phyloP scores from a whole-genome alignment of 2,329 filamentous ascomycete genomes.

The Fusarium armeniacum region DNA sequence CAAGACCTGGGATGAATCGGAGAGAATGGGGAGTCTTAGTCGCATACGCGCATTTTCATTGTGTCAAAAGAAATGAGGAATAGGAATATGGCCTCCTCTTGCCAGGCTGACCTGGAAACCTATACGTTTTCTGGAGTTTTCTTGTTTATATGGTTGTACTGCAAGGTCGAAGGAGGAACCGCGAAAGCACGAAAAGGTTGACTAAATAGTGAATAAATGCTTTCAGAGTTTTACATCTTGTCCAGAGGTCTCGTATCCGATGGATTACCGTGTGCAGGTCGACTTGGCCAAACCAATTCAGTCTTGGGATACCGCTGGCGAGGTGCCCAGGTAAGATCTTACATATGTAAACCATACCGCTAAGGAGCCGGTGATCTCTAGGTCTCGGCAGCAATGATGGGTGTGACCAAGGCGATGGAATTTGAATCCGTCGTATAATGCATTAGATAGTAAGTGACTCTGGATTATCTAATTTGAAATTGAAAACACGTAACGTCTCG shows the following conservation, averaged over 20 bases:
- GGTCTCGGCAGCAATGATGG: not conserved
- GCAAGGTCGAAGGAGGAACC: constrained; percentile 29
- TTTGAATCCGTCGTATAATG: not conserved
- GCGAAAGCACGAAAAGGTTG: constrained; percentile 11
- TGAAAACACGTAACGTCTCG: not conserved
- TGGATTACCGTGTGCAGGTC: no score
- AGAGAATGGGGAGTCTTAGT: constrained; percentile 11
- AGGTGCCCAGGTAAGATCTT: not conserved
- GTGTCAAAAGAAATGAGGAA: constrained; percentile 36
- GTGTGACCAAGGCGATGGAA: not conserved
- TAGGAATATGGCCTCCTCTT: constrained; percentile 3
- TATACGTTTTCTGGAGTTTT: constrained; percentile 19
- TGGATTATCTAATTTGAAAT: not conserved
- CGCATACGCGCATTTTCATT: constrained; percentile 41
- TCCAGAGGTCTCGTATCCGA: not conserved
- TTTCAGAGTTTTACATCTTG: constrained; percentile 1
- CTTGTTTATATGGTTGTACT: constrained; percentile 32
- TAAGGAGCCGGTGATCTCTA: not conserved
- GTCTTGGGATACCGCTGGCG: no score
- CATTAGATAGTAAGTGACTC: not conserved
- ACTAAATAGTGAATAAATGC: constrained; percentile 19
- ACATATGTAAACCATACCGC: not conserved
- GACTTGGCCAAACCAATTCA: not conserved
- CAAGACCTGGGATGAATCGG: constrained; percentile 9
- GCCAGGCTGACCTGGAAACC: not conserved